Base-by-base conservation (phyloP, 1,284 basidiomycete genomes). In the Exsudoporus floridanus region DNA sequence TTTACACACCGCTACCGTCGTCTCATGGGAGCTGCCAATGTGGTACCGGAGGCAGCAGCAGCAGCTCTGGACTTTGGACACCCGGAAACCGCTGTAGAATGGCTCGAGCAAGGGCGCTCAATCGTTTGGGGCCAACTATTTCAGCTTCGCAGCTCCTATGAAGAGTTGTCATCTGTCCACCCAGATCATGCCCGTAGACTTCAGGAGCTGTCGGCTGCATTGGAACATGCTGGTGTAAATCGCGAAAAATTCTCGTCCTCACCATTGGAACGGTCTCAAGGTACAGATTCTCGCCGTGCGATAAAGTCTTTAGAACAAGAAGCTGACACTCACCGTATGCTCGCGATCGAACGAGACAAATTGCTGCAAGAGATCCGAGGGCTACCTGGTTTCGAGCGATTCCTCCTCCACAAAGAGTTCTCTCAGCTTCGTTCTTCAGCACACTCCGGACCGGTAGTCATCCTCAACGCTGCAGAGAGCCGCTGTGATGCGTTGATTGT, bases 31-130 rank as follows among this genome's bases (percentile, higher is more conserved):
- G 45, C 23, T 4, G 33, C 41, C 4, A 23, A 42, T 16, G 31
- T 56, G 1, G 53, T 52, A 9, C 54, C 46, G 10, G 53, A 52
- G 8, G 53, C 47, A 1, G 53, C 54, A 3, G 46, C 54, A 3
- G 31, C 36, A 5, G 47, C 46, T 35, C 31, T 54, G n/a, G 46
- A 44, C 8, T n/a, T 7, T 4, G 53, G 54, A 7, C 14, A 9
- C 2, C 35, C 19, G 6, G 53, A 56, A 36, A 54, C 23, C 4
- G 53, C 53, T 6, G 41, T 57, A 4, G 55, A 55, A 19, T 57
- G 49, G 54, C 54, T 54, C 7, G 53, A 54, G n/a, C 51, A 54
- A 42, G 51, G 53, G 16, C 44, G 53, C 10, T 54, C 51, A 7
- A 36, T 54, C 16, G 40, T 54, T n/a, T 56, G 45, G 53, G 46